phyloP scores from a whole-genome alignment of 176 grass and related monocot species.

The Echinochloa phyllopogon region DNA sequence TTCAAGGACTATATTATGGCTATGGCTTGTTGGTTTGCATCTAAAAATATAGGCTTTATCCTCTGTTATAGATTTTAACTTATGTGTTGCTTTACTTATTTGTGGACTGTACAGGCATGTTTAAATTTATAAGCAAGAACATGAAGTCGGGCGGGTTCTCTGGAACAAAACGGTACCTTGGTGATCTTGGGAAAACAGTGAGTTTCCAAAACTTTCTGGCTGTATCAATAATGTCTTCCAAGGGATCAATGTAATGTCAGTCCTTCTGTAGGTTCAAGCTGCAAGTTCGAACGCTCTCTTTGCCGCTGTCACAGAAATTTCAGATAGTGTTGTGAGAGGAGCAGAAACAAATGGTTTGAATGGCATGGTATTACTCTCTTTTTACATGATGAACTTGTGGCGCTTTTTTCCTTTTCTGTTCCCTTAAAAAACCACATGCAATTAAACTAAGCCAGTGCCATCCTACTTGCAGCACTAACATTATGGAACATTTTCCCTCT shows the following conservation, averaged over 20 bases:
- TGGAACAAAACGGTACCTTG: constrained; percentile 88
- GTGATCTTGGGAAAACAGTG: constrained; percentile 93
- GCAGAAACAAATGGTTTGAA: constrained; percentile 85
- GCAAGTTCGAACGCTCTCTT: constrained; percentile 88
- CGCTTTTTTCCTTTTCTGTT: not conserved
- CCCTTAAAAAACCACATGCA: not conserved
- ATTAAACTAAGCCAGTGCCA: not conserved
- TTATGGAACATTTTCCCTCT: constrained; percentile 13
- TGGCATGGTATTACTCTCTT: constrained; percentile 71
- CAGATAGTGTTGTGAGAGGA: constrained; percentile 78
- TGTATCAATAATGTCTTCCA: constrained; percentile 29
- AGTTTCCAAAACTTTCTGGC: constrained; percentile 47
- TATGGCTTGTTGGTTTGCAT: constrained; percentile 1
- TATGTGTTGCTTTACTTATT: constrained; percentile 29
- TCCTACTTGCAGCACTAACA: constrained; percentile 21
- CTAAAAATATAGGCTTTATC: constrained; percentile 8
- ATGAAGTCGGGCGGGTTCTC: constrained; percentile 73
- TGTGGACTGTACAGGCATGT: constrained; percentile 69
- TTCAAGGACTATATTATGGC: constrained; percentile 18
- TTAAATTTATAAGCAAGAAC: constrained; percentile 95
- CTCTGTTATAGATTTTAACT: constrained; percentile 16
- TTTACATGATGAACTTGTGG: not conserved
- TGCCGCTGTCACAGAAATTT: constrained; percentile 84
- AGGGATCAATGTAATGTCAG: constrained; percentile 43
- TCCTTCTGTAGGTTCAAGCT: constrained; percentile 72